Percentiles rank a stretch among this genome's conserved stretches.
These are phyloP conservation scores for Globisporangium splendens DNA, from an alignment of 352 stramenopile species.

Conservation along the genomic window DNA sequence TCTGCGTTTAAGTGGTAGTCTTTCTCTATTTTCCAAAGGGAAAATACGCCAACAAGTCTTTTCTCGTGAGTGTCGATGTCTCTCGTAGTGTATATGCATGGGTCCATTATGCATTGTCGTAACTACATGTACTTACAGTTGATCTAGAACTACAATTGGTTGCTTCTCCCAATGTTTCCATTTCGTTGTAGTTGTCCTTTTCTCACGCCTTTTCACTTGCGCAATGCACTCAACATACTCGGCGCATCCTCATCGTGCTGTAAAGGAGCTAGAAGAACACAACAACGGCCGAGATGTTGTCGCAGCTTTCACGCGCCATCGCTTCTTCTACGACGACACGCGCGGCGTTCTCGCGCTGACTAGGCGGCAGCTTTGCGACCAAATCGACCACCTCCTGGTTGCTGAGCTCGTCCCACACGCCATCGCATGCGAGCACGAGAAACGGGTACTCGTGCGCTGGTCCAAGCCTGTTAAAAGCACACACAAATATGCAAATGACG, in stretches of 20 bases:
- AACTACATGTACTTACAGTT: no score
- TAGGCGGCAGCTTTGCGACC: conserved; percentile 29
- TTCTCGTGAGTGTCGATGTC: no score
- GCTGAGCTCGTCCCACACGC: conserved; percentile 72
- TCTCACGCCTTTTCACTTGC: no score
- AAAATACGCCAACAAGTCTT: no score
- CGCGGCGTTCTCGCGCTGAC: conserved; percentile 41
- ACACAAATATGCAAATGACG: not conserved
- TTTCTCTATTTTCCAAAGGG: not conserved
- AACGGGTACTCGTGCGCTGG: conserved; percentile 51
- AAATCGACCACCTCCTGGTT: conserved; percentile 76
- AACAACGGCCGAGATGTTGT: conserved; percentile 82
- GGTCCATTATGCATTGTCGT: no score
- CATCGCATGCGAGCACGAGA: conserved; percentile 74
- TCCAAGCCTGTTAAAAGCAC: conserved; percentile 28
- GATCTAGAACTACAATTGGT: no score
- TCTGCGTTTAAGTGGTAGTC: conserved; percentile 10
- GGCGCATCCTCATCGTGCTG: no score
- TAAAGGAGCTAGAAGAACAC: conserved; percentile 43
- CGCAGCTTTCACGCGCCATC: conserved; percentile 46
- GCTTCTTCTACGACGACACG: conserved; percentile 55
- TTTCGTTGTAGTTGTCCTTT: no score
- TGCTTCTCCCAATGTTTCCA: no score
- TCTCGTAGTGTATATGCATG: no score
- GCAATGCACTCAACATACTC: no score